Base-by-base conservation (phyloP, 2,329 filamentous ascomycete species). In the Aspergillus transmontanensis region DNA sequence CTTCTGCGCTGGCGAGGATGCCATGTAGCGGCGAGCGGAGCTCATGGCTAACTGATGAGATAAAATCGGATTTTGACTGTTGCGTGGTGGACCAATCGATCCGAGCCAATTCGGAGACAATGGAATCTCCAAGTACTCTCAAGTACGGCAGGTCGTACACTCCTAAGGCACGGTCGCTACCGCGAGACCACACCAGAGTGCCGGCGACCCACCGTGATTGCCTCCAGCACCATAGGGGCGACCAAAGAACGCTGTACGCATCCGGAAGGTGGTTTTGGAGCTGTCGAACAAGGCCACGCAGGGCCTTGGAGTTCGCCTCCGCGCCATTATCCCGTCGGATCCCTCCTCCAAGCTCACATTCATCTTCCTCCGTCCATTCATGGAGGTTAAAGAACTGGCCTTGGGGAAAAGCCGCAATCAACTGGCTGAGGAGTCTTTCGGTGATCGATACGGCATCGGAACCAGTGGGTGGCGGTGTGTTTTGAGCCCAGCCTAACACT, bases 31-130 rank as follows among this genome's bases (percentile, higher is more conserved):
- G 84, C 41, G 72, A 80, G 5, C 83, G 75, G 11, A 86, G 73
- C 64, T 86, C 84, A 66, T 86, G 84, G 34, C 79, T 82, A 28
- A 86, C 82, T 0, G 80, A 82, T 0, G 81, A 80, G 14, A 86
- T 79, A 46, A 86, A 84, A 11, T 84, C 83, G 0, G 80, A 79
- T 64, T 86, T 86, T 11, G 82, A 78, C 58, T 79, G 78, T 43
- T 85, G 81, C 1, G 71, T 72, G 3, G 72, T 65, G 2, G 61
- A 70, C 63, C 74, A 75, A 16, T 78, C 70, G 10, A 76, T 66
- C 12, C 76, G 72, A 19, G 73, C 71, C 16, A 78, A 70, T 51
- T 78, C 76, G 1, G 76, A 74, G 6, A 77, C 71, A 6, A 79
- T 71, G 0, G 74, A 69, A 57, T 77, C 73, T 2, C 72, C 72